Conservation (phyloP, 1,284 basidiomycete species). For the Paramarasmius palmivorus region DNA sequence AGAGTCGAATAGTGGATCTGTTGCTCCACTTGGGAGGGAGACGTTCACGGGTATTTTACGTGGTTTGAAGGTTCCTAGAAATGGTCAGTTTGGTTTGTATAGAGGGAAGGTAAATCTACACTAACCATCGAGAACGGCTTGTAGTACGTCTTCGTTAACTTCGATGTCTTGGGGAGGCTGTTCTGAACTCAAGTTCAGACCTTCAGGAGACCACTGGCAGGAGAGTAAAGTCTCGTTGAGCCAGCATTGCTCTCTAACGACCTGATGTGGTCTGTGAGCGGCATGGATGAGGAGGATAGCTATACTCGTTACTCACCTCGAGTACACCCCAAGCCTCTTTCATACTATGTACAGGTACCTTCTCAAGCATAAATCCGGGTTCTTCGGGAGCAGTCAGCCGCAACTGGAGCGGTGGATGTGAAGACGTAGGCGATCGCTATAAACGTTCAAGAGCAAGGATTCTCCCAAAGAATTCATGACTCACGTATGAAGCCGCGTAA, state of each 20-base stretch:
- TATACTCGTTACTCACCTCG: constrained; percentile 45
- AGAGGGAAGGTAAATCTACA: neutral
- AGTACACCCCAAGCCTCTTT: constrained; percentile 71
- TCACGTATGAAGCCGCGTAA: constrained; percentile 48
- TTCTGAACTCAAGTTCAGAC: constrained; percentile 30
- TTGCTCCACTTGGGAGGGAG: constrained; percentile 39
- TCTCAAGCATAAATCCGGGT: constrained; percentile 69
- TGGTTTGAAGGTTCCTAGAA: constrained; percentile 48
- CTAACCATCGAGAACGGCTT: constrained; percentile 56
- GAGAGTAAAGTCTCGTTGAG: constrained; percentile 63
- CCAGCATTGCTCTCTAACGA: constrained; percentile 80
- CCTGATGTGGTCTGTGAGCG: constrained; percentile 35
- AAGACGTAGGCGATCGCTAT: constrained; percentile 60
- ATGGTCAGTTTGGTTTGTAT: neutral
- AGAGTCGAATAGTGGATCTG: constrained; percentile 45
- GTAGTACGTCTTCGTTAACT: constrained; percentile 52
- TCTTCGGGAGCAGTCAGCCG: constrained; percentile 66
- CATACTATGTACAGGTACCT: constrained; percentile 66
- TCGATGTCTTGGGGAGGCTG: constrained; percentile 30
- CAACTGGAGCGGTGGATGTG: constrained; percentile 68
- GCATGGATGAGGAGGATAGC: neutral
- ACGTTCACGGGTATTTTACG: constrained; percentile 64
- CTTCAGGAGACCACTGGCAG: constrained; percentile 61
- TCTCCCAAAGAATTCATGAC: constrained; percentile 11
- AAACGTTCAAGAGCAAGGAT: constrained; percentile 1